Evolutionary conservation across 176 grass and related monocot genomes (phyloP).

Genomic region (Bonia amplexicaulis): DNA sequence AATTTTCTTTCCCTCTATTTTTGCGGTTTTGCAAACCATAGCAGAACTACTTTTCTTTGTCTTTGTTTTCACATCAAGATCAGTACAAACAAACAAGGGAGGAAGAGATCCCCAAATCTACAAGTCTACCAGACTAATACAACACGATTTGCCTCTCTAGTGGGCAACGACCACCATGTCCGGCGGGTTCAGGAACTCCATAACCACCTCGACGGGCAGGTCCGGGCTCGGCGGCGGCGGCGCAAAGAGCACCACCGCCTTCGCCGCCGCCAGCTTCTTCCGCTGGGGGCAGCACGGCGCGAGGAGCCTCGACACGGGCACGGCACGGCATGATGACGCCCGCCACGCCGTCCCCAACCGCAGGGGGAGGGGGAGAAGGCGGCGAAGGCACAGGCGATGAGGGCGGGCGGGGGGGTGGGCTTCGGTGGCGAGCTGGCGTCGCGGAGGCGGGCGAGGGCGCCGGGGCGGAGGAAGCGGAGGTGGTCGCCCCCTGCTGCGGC

Average conservation of each 20-base stretch:
- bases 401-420: not conserved
- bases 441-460: conserved; percentile 63
- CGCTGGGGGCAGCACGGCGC: conserved; percentile 39
- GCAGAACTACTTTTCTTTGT: not conserved
- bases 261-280: conserved; percentile 62
- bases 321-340: conserved; percentile 19
- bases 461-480: conserved; percentile 70
- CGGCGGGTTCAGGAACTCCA: conserved; percentile 48
- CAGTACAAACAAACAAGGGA: conserved; percentile 16
- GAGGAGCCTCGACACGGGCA: conserved; percentile 15
- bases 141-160: conserved; percentile 17
- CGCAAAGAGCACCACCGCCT: conserved; percentile 42
- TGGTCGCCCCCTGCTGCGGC: conserved; percentile 27
- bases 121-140: conserved; percentile 21
- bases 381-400: not conserved
- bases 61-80: conserved; percentile 30
- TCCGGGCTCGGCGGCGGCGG: conserved; percentile 29
- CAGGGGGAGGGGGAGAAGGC: not conserved
- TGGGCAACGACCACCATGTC: conserved; percentile 66
- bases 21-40: conserved; percentile 11
- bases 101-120: conserved; percentile 29
- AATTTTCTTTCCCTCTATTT: not conserved
- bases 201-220: conserved; percentile 21
- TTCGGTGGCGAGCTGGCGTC: conserved; percentile 44
- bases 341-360: not conserved